Conservation (phyloP, 345 rosid genomes). For the Tarenaya hassleriana region DNA sequence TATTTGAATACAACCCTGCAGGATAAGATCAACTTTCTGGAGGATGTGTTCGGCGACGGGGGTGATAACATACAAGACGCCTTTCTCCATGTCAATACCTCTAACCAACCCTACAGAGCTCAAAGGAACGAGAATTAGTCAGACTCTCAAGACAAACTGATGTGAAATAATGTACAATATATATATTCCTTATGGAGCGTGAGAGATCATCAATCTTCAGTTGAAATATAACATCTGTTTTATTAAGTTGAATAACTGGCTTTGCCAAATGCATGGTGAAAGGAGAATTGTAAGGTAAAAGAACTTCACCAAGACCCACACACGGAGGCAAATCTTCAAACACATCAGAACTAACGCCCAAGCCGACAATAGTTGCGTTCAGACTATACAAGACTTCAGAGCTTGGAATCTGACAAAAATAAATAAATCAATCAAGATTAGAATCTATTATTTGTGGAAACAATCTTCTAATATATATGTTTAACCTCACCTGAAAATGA, state of each 20-base stretch:
- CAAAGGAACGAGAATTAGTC: too few relatives aligned
- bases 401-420: slow-evolving; percentile 48
- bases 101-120: slow-evolving; percentile 71
- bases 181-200: too few relatives aligned
- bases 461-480: background rate
- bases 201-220: too few relatives aligned
- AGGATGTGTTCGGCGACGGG: slow-evolving; percentile 65
- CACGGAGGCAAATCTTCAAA: slow-evolving; percentile 57
- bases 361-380: slow-evolving; percentile 84
- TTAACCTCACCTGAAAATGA: slow-evolving; percentile 64
- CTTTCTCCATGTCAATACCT: slow-evolving; percentile 65
- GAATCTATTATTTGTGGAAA: background rate
- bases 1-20: slow-evolving; percentile 72
- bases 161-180: too few relatives aligned
- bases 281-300: background rate
- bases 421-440: slow-evolving; percentile 13
- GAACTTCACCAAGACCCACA: slow-evolving; percentile 79
- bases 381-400: slow-evolving; percentile 68
- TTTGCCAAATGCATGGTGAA: background rate
- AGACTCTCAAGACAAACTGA: too few relatives aligned
- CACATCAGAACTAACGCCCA: slow-evolving; percentile 60
- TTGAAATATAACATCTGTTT: too few relatives aligned
- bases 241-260: too few relatives aligned
- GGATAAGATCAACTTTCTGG: slow-evolving; percentile 70
- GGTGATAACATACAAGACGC: slow-evolving; percentile 65